A percentile compares a stretch with the other conserved stretches of the same genome.
Conservation (phyloP, 768 basidiomycete genomes). For the Antrodiella citrinella region DNA sequence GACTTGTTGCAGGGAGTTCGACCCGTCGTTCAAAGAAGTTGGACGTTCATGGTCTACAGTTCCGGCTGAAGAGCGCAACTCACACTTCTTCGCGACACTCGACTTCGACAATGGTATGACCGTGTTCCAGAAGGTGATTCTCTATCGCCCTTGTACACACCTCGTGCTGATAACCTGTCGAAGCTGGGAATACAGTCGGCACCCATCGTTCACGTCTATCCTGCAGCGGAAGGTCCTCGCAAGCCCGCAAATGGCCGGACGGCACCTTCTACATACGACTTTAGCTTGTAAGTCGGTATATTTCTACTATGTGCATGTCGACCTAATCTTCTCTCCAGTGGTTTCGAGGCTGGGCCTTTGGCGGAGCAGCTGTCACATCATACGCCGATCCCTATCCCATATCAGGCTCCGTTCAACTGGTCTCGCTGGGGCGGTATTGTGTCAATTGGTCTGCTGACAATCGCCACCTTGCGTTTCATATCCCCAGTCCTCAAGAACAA, state of each 20-base stretch:
- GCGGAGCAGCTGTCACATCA: slow-evolving; percentile 66
- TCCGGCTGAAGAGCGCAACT: slow-evolving; percentile 51
- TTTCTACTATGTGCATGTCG: not conserved
- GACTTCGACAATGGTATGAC: slow-evolving; percentile 76
- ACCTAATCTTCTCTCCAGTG: slow-evolving; percentile 36
- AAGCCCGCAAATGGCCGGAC: slow-evolving; percentile 47
- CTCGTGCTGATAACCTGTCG: not conserved
- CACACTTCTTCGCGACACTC: slow-evolving; percentile 87
- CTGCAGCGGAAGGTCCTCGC: slow-evolving; percentile 64
- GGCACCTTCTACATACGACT: slow-evolving; percentile 65
- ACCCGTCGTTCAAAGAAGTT: slow-evolving; percentile 74
- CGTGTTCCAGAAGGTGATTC: slow-evolving; percentile 73
- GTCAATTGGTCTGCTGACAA: slow-evolving; percentile 37
- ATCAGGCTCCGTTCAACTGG: slow-evolving; percentile 73
- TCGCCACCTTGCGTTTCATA: slow-evolving; percentile 51
- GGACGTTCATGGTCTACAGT: slow-evolving; percentile 75
- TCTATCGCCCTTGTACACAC: not conserved
- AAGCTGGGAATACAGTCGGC: slow-evolving; percentile 82
- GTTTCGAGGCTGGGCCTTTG: slow-evolving; percentile 73
- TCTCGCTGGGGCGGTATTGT: slow-evolving; percentile 32
- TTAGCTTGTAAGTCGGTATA: slow-evolving; percentile 49
- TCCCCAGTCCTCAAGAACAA: slow-evolving; percentile 58
- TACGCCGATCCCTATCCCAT: slow-evolving; percentile 78
- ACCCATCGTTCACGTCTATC: slow-evolving; percentile 74
- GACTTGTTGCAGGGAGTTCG: slow-evolving; percentile 59